Base-by-base conservation (phyloP, 257 asterid species). In the Rhazya stricta region DNA sequence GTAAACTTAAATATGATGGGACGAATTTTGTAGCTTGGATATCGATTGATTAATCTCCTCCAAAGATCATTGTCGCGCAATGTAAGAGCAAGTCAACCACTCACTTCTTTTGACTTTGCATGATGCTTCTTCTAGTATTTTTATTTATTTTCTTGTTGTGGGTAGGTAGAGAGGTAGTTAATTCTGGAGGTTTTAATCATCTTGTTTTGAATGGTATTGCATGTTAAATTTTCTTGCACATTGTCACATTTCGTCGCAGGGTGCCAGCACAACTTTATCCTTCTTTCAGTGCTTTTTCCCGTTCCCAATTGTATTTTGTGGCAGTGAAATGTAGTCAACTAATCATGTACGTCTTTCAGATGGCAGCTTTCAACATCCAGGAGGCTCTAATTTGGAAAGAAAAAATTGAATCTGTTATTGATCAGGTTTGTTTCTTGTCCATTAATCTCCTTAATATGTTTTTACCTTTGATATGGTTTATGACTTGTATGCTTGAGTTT, bases 341-440 rank as follows among this genome's bases (percentile, higher is more conserved):
- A 36, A 42, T 30, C 15, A 9, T 29, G 10, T 80, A 67, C 65
- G 63, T 79, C 74, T 76, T 78, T 80, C 92, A 93, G 98, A 91
- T 93, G 98, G 98, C 98, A 80, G 96, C 98, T 87, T 93, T 87
- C 87, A 91, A 91, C 86, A 93, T 93, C 78, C 97, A 91, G 85
- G 97, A 93, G 84, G 91, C 97, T 60, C 90, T 91, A 67, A 68
- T 78, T 72, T 93, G 98, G 98, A 93, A 91, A 79, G 95, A 91
- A 75, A 91, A 91, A 84, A 85, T 93, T 37, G 96, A 93, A 84
- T 88, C 83, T 76, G 89, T 89, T 63, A 93, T 93, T 75, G 98
- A 93, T 87, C 97, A 89, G 98, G 98, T 92, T 74, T 27, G 42
- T 78, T 77, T 70, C 69, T 48, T 71, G 42, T 29, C 39, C 77